A percentile compares a stretch with the other conserved stretches of the same genome.
Conservation (phyloP, 176 grass and related monocot species). For the Elymus sibiricus region DNA sequence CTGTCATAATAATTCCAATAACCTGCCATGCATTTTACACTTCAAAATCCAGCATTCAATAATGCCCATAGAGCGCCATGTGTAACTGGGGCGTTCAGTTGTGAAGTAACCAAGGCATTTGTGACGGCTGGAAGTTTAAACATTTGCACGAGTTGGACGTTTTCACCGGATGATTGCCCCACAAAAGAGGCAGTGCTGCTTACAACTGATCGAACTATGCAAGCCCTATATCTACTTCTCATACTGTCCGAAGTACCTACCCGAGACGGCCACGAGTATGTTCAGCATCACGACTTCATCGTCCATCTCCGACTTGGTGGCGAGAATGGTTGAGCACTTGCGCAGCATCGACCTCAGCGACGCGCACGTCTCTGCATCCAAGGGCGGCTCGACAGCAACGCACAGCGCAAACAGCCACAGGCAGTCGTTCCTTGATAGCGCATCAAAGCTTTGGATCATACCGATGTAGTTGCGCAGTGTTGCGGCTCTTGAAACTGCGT, state of each 20-base stretch:
- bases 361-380: conserved; percentile 59
- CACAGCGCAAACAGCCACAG: conserved; percentile 82
- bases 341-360: conserved; percentile 65
- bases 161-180: background rate
- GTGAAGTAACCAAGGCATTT: background rate
- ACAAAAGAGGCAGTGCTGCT: background rate
- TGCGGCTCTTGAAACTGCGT: conserved; percentile 56
- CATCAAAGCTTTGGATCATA: conserved; percentile 53
- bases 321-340: conserved; percentile 55
- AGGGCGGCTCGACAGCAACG: conserved; percentile 48
- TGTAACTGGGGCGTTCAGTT: background rate
- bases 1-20: too few species aligned
- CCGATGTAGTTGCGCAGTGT: conserved; percentile 59
- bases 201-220: background rate
- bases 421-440: conserved; percentile 67
- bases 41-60: background rate
- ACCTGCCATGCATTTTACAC: too few species aligned
- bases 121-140: background rate
- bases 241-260: conserved; percentile 77
- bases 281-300: conserved; percentile 75
- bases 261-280: conserved; percentile 63
- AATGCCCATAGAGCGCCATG: background rate
- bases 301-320: conserved; percentile 46
- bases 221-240: conserved; percentile 27
- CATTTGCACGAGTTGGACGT: background rate